A percentile compares a stretch with the other conserved stretches of the same genome.
Conservation (phyloP, 2,329 filamentous ascomycete genomes). For the Colletotrichum sp. region DNA sequence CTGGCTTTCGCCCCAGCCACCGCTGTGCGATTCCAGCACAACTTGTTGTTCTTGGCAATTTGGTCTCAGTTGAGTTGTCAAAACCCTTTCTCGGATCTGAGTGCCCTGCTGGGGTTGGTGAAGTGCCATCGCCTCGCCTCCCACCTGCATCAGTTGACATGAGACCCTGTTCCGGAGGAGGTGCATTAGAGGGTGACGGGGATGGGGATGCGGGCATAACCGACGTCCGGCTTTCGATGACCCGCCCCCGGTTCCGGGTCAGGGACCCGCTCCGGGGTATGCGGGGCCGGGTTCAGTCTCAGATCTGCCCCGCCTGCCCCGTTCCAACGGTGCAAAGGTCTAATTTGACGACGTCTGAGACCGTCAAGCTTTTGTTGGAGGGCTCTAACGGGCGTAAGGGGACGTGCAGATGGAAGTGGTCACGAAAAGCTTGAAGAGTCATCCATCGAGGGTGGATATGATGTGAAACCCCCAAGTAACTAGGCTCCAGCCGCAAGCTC, state of each 20-base stretch:
- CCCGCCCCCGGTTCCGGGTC: background rate
- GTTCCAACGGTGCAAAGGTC: background rate
- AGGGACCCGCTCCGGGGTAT: background rate
- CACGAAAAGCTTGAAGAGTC: background rate
- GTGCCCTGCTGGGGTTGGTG: background rate
- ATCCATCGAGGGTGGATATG: accelerated
- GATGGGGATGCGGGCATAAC: background rate
- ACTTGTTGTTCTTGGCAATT: background rate
- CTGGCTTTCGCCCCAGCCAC: background rate
- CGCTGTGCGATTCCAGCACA: background rate
- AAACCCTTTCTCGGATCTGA: background rate
- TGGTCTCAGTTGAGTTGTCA: background rate
- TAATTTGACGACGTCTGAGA: background rate
- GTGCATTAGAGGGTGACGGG: background rate
- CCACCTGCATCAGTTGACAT: background rate
- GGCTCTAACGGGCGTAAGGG: background rate
- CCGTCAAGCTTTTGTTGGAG: background rate
- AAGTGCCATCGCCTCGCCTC: background rate
- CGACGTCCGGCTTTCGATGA: background rate
- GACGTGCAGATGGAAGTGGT: background rate
- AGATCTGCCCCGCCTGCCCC: background rate
- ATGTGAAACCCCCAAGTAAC: background rate
- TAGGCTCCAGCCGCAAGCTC: background rate
- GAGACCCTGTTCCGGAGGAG: background rate
- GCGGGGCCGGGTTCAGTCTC: background rate